These are phyloP conservation scores for Stemphylium lycopersici DNA, from an alignment of 2,329 filamentous ascomycete species.

Conservation along the genomic window DNA sequence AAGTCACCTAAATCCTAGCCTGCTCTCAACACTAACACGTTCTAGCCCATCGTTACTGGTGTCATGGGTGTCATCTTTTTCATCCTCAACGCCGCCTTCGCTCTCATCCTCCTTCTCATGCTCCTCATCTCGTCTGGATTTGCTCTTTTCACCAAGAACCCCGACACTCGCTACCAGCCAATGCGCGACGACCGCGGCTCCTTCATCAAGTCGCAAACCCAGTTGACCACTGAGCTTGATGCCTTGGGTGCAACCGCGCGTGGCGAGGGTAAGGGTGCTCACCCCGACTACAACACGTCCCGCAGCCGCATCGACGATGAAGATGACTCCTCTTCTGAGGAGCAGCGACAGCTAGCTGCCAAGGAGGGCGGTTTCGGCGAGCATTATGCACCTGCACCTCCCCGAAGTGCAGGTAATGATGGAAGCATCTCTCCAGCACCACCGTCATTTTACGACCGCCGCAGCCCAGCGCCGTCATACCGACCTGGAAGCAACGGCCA, in stretches of 20 bases:
- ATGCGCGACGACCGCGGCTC: constrained; percentile 96
- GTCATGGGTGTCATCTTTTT: constrained; percentile 91
- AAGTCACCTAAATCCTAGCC: constrained; percentile 41
- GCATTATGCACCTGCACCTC: constrained; percentile 50
- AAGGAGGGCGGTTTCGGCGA: constrained; percentile 50
- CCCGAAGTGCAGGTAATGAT: constrained; percentile 50
- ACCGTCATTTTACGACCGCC: constrained; percentile 44
- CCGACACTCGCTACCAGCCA: constrained; percentile 91
- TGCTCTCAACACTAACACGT: constrained; percentile 19
- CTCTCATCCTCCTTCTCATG: constrained; percentile 80
- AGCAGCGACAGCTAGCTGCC: constrained; percentile 38
- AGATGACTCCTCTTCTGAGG: constrained; percentile 65
- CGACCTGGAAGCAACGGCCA: constrained; percentile 46
- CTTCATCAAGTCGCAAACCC: constrained; percentile 95
- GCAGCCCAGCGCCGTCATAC: constrained; percentile 41
- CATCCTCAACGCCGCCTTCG: constrained; percentile 82
- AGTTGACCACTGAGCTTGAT: constrained; percentile 87
- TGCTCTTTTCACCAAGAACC: constrained; percentile 88
- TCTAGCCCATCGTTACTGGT: constrained; percentile 75
- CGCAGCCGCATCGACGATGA: constrained; percentile 74
- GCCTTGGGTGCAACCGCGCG: constrained; percentile 87
- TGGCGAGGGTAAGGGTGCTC: constrained; percentile 67
- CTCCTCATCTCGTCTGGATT: constrained; percentile 78
- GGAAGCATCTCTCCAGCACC: constrained; percentile 46
- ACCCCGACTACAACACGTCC: constrained; percentile 39